Conservation (phyloP, 179 eudicot genomes). For the Heliamphora pulchella region DNA sequence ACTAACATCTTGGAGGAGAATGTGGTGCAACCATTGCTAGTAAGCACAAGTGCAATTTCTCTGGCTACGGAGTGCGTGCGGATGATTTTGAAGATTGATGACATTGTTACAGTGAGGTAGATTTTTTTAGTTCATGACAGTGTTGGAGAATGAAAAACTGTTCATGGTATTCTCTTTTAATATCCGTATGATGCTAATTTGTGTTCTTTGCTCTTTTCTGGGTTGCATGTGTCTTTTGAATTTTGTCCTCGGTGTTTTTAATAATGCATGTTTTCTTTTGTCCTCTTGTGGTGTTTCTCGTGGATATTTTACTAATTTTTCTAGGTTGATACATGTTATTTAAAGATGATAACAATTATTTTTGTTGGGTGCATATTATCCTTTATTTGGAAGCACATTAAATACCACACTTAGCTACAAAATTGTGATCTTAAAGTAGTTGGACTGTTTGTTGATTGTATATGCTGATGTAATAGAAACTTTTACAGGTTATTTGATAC, state of each 20-base stretch:
- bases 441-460: neutral
- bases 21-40: slow-evolving; percentile 94
- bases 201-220: neutral
- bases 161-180: slow-evolving; percentile 9
- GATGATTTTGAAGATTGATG: slow-evolving; percentile 99
- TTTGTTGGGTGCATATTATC: neutral
- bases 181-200: neutral
- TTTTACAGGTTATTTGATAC: neutral
- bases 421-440: neutral
- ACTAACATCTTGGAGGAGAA: slow-evolving; percentile 94
- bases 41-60: slow-evolving; percentile 84
- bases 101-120: slow-evolving; percentile 95
- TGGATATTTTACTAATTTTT: neutral
- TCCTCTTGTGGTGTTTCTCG: neutral
- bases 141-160: slow-evolving; percentile 6
- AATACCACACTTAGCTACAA: neutral
- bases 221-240: neutral
- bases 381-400: neutral
- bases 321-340: neutral
- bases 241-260: neutral
- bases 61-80: slow-evolving; percentile 90
- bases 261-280: neutral
- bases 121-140: slow-evolving; percentile 1
- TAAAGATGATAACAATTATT: neutral
- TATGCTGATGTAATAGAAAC: neutral